Evolutionary conservation across 2,329 filamentous ascomycete species (phyloP).

Genomic region (Hymenotorrendiella dingleyae): DNA sequence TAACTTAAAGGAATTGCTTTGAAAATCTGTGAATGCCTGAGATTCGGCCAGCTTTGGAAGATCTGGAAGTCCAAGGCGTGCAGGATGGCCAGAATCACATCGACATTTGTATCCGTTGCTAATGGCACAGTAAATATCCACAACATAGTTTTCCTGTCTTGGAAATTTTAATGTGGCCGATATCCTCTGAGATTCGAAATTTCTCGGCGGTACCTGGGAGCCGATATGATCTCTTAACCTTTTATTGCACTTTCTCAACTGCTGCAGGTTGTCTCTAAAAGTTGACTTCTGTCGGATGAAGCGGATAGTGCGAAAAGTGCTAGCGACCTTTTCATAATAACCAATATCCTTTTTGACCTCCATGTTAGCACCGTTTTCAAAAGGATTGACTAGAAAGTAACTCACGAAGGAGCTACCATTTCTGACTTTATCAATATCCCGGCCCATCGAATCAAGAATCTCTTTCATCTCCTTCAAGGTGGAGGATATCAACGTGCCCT

Average conservation of each 20-base stretch:
- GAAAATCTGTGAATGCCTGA: neutral
- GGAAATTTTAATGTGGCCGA: neutral
- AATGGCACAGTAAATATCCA: neutral
- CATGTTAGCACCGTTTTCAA: neutral
- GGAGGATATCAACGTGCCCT: neutral
- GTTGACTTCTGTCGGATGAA: neutral
- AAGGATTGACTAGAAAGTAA: neutral
- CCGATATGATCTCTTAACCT: neutral
- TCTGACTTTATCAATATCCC: neutral
- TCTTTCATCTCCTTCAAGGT: neutral
- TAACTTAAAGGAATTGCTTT: neutral
- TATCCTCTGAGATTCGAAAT: too few relatives aligned
- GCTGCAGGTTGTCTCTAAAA: neutral
- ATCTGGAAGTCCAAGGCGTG: neutral
- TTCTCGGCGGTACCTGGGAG: neutral
- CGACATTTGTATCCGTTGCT: neutral
- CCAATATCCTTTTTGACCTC: neutral
- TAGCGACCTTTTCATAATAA: neutral
- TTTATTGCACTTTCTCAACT: neutral
- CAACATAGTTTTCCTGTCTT: neutral
- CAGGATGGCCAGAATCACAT: neutral
- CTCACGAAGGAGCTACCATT: neutral
- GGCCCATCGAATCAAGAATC: neutral
- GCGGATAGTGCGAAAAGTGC: neutral
- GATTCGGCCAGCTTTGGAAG: neutral